phyloP scores from a whole-genome alignment of 345 rosid genomes.

The Geranium brycei region DNA sequence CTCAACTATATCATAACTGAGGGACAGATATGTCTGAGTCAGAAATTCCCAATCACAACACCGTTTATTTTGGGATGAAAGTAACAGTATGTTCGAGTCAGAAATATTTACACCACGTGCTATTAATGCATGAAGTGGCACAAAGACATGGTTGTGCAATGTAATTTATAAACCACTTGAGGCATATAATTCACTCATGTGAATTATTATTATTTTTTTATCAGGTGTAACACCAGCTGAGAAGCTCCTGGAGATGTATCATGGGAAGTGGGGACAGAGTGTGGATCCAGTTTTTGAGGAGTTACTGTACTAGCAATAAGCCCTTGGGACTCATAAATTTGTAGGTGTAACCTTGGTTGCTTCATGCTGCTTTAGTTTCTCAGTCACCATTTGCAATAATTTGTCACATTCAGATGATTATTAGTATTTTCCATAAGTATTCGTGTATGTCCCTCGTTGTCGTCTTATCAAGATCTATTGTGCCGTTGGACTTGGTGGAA shows the following conservation, averaged over 20 bases:
- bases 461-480: background rate
- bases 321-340: background rate
- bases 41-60: too few species aligned
- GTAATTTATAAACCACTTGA: background rate
- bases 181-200: background rate
- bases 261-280: conserved; percentile 14
- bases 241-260: conserved; percentile 15
- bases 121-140: too few species aligned
- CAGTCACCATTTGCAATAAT: background rate
- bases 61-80: too few species aligned
- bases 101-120: too few species aligned
- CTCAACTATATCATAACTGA: too few species aligned
- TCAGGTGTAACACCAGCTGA: conserved; percentile 17
- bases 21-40: too few species aligned
- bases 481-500: background rate
- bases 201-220: background rate
- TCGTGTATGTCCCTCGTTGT: background rate
- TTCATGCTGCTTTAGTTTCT: background rate
- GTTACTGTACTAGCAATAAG: conserved; percentile 7
- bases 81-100: too few species aligned
- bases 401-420: background rate
- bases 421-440: background rate
- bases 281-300: conserved; percentile 17
- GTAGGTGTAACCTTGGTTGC: background rate
- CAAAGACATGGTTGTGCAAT: too few species aligned